Evolutionary conservation across 2,329 filamentous ascomycete species (phyloP).

Genomic region (Balansia obtecta): DNA sequence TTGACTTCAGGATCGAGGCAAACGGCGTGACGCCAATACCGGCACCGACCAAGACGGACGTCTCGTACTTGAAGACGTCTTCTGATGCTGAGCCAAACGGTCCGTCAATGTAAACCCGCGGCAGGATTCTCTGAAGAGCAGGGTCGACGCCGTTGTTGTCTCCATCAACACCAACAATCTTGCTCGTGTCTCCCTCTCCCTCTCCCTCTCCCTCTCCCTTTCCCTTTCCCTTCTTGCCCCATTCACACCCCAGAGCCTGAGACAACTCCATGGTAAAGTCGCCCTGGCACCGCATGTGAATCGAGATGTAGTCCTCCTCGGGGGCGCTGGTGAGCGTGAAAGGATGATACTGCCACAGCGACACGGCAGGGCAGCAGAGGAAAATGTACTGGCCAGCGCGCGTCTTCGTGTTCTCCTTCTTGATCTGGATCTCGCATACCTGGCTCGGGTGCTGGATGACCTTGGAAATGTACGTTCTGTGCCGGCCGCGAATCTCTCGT

Average conservation of each 20-base stretch:
- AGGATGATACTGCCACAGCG: slow-evolving; percentile 79
- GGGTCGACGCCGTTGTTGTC: slow-evolving; percentile 50
- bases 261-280: slow-evolving; percentile 66
- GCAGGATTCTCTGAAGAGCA: slow-evolving; percentile 59
- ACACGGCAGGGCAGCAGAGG: slow-evolving; percentile 75
- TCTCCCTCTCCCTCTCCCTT: slow-evolving; percentile 29
- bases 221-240: slow-evolving; percentile 36
- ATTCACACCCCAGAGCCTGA: slow-evolving; percentile 62
- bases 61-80: slow-evolving; percentile 82
- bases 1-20: slow-evolving; percentile 77
- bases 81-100: slow-evolving; percentile 80
- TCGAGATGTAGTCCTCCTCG: slow-evolving; percentile 81
- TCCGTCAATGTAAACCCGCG: slow-evolving; percentile 71
- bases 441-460: slow-evolving; percentile 83
- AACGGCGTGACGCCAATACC: slow-evolving; percentile 82
- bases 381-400: slow-evolving; percentile 80
- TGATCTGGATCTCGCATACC: slow-evolving; percentile 84
- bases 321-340: slow-evolving; percentile 79
- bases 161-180: slow-evolving; percentile 56
- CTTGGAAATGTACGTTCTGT: slow-evolving; percentile 80
- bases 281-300: slow-evolving; percentile 73
- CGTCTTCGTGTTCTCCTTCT: slow-evolving; percentile 77
- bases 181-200: slow-evolving; percentile 39
- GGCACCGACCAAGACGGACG: slow-evolving; percentile 66
- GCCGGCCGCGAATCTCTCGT: slow-evolving; percentile 64